A percentile compares a stretch with the other conserved stretches of the same genome.
Evolutionary conservation across 176 grass and related monocot species (phyloP).

Genomic region (Stipa capillata): DNA sequence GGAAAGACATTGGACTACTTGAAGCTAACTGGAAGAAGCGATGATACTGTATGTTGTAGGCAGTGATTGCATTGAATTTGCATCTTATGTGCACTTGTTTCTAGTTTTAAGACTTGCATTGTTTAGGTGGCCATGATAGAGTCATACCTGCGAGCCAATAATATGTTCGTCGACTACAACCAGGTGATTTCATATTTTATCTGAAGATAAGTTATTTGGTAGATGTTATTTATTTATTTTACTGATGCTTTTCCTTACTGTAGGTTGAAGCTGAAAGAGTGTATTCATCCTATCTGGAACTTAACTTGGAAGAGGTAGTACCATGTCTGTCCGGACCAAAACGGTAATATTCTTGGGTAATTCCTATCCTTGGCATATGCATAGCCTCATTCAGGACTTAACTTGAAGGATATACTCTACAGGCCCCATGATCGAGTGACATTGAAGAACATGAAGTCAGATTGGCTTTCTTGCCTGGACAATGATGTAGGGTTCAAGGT

Average conservation of each 20-base stretch:
- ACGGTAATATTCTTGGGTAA: conserved; percentile 51
- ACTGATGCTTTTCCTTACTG: conserved; percentile 18
- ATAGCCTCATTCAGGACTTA: conserved; percentile 16
- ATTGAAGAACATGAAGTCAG: conserved; percentile 90
- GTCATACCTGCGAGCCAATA: conserved; percentile 85
- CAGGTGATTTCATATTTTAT: conserved; percentile 40
- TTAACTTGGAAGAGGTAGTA: conserved; percentile 81
- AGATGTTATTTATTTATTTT: background rate
- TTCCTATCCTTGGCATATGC: background rate
- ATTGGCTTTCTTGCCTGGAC: conserved; percentile 95
- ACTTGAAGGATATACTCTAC: background rate
- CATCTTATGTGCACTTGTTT: background rate
- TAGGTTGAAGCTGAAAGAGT: conserved; percentile 85
- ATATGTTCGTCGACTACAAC: conserved; percentile 84
- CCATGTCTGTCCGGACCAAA: conserved; percentile 93
- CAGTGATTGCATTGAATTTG: background rate
- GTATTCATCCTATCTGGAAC: conserved; percentile 93
- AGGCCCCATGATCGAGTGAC: conserved; percentile 96
- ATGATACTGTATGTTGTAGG: conserved; percentile 67
- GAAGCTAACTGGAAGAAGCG: conserved; percentile 88
- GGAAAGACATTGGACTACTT: conserved; percentile 78
- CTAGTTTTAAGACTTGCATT: conserved; percentile 13
- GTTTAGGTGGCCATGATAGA: conserved; percentile 93
- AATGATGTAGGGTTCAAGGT: conserved; percentile 97
- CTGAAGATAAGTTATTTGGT: background rate